Evolutionary conservation across 768 basidiomycete genomes (phyloP), one percentile per base, ranked within the genome.

Genomic region (Amanita jacksonii): DNA sequence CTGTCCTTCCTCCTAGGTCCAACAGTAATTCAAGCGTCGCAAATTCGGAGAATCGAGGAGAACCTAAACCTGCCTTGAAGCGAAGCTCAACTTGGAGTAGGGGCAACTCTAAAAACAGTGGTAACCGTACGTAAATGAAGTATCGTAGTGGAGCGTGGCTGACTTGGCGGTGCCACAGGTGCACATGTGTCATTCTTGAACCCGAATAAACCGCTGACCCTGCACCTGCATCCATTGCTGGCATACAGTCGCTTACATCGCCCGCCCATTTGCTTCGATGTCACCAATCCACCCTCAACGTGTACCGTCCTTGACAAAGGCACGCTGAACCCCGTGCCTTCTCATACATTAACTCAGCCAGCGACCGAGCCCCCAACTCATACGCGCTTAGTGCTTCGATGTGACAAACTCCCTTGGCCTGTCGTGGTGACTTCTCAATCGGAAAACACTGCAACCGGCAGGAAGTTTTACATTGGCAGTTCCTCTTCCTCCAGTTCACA

Each of bases 211-310:
- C 58, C 61, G 12, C 51, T 54, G 4, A 58, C 68, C 31, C 54
- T 76, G 19, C 70, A 76, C 53, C 76, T 82, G 72, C 80, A 82
- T 52, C 80, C 80, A 4, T 60, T 82, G 0, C 67, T 82, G 38
- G 76, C 79, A 3, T 67, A 70, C 40, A 73, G 72, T 20, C 69
- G 71, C 32, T 61, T 73, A 13, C 73, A 76, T 47, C 69, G 65
- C 46, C 75, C 80, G 2, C 79, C 80, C 23, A 77, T 83, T 44
- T 72, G 72, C 23, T 82, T 76, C 57, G 76, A 83, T 53, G 58
- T 77, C 15, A 64, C 61, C 1, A 76, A 67, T 49, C 66, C 76
- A 1, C 80, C 80, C 9, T 76, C 77, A 16, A 65, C 74, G 12
- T 68, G 69, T 27, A 76, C 74, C 15, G 67, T 81, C 33, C 62